These are phyloP conservation scores for Lipomyces yamanashiensis DNA, from an alignment of 805 yeast species.

Conservation along the genomic window DNA sequence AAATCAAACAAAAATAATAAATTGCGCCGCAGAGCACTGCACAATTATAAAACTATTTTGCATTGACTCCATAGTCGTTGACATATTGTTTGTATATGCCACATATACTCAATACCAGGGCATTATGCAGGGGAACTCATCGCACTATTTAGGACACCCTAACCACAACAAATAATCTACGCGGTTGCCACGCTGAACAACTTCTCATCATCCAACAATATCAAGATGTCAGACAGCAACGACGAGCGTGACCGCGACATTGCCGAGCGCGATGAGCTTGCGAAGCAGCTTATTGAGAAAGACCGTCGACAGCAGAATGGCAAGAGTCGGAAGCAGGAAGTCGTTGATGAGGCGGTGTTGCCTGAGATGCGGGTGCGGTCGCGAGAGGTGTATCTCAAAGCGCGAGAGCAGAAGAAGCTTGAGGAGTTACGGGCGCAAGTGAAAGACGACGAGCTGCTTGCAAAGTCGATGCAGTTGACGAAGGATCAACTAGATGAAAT, in stretches of 20 bases:
- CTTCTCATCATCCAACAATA: too few relatives aligned
- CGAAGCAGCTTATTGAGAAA: slow-evolving; percentile 39
- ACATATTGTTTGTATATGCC: neutral
- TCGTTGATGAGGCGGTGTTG: slow-evolving; percentile 38
- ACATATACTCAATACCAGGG: neutral
- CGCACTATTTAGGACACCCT: too few relatives aligned
- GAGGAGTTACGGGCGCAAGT: slow-evolving; percentile 54
- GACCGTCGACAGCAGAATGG: slow-evolving; percentile 26
- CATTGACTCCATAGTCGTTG: neutral
- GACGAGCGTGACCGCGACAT: slow-evolving; percentile 37
- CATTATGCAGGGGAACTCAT: neutral
- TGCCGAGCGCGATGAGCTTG: slow-evolving; percentile 44
- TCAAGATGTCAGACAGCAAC: slow-evolving; percentile 5
- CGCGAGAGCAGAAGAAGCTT: slow-evolving; percentile 56
- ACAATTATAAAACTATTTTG: neutral
- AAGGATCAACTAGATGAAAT: slow-evolving; percentile 57
- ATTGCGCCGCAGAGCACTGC: slow-evolving; percentile 2
- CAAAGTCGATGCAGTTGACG: slow-evolving; percentile 50
- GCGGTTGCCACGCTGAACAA: neutral
- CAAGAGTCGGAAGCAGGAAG: slow-evolving; percentile 2
- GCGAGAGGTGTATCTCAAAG: slow-evolving; percentile 54
- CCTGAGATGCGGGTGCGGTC: slow-evolving; percentile 53
- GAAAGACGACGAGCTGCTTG: slow-evolving; percentile 54
- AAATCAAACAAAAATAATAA: neutral
- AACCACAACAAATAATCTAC: too few relatives aligned